Evolutionary conservation across 1,139 yeast species (phyloP).

Genomic region (Maudiozyma humilis): DNA sequence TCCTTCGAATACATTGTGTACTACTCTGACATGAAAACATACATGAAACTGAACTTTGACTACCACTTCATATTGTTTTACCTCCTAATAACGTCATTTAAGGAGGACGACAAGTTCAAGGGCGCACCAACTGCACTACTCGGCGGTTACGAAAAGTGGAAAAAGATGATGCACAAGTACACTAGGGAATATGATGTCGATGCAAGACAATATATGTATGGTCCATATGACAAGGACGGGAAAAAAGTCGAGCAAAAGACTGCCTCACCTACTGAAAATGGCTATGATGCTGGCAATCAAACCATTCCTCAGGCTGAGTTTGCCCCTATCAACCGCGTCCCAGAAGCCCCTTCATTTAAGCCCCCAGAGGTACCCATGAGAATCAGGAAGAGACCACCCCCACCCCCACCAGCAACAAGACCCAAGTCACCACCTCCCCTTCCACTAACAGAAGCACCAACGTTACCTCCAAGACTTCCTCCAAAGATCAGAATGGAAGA

Average conservation of each 20-base stretch:
- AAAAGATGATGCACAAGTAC: constrained; percentile 20
- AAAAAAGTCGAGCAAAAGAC: constrained; percentile 3
- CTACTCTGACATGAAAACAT: constrained; percentile 39
- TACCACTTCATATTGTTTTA: constrained; percentile 27
- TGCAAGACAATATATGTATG: constrained; percentile 18
- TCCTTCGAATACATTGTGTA: constrained; percentile 47
- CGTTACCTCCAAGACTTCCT: constrained; percentile 6
- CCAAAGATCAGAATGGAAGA: not conserved
- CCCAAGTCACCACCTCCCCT: constrained; percentile 15
- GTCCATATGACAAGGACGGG: constrained; percentile 13
- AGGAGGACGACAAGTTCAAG: constrained; percentile 10
- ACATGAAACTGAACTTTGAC: constrained; percentile 31
- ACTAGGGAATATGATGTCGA: constrained; percentile 16
- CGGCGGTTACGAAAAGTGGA: constrained; percentile 33
- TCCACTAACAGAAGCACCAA: constrained; percentile 1
- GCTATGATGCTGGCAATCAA: not conserved
- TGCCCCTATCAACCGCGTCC: constrained; percentile 4
- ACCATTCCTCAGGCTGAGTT: not conserved
- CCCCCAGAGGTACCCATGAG: constrained; percentile 24
- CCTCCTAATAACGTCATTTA: constrained; percentile 19
- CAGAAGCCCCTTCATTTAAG: constrained; percentile 16
- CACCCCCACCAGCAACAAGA: constrained; percentile 22
- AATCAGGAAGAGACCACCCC: constrained; percentile 25
- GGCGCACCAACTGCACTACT: constrained; percentile 25
- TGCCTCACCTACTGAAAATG: not conserved